phyloP scores from a whole-genome alignment of 352 stramenopile species.

The Globisporangium rhizosaccharum region DNA sequence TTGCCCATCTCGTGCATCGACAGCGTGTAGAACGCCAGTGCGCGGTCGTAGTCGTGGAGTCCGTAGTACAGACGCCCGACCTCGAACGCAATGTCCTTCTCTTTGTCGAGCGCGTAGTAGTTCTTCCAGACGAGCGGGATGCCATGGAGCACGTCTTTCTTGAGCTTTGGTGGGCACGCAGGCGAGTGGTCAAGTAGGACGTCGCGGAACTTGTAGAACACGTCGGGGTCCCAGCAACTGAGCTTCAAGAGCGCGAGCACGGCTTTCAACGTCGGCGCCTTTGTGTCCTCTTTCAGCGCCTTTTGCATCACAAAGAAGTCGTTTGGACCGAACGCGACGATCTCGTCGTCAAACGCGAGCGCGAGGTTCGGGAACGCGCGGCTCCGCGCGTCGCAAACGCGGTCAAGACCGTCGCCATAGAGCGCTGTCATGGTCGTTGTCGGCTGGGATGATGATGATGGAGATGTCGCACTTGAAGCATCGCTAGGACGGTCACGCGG shows the following conservation, averaged over 20 bases:
- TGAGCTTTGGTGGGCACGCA: slow-evolving; percentile 50
- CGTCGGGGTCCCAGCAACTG: slow-evolving; percentile 90
- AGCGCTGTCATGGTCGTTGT: slow-evolving; percentile 27
- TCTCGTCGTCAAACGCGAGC: slow-evolving; percentile 80
- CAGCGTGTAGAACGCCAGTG: slow-evolving; percentile 85
- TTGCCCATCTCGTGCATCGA: slow-evolving; percentile 88
- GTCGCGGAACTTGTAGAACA: slow-evolving; percentile 95
- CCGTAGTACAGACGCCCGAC: slow-evolving; percentile 91
- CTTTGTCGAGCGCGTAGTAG: slow-evolving; percentile 91
- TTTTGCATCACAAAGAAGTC: slow-evolving; percentile 95
- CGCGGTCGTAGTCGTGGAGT: slow-evolving; percentile 89
- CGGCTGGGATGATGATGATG: too few species aligned
- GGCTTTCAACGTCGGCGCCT: slow-evolving; percentile 76
- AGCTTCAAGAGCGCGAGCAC: slow-evolving; percentile 91
- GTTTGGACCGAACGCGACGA: slow-evolving; percentile 90
- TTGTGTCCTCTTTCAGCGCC: slow-evolving; percentile 75
- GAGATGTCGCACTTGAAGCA: too few species aligned
- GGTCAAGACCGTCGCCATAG: slow-evolving; percentile 51
- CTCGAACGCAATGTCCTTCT: slow-evolving; percentile 92
- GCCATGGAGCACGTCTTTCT: slow-evolving; percentile 79
- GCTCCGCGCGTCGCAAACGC: slow-evolving; percentile 55
- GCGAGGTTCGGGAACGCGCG: slow-evolving; percentile 58
- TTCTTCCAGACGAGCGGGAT: slow-evolving; percentile 88
- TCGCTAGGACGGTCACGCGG: slow-evolving; percentile 12
- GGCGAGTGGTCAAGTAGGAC: slow-evolving; percentile 86